phyloP scores from a whole-genome alignment of 2,329 filamentous ascomycete species.

The Exserohilum turcica region DNA sequence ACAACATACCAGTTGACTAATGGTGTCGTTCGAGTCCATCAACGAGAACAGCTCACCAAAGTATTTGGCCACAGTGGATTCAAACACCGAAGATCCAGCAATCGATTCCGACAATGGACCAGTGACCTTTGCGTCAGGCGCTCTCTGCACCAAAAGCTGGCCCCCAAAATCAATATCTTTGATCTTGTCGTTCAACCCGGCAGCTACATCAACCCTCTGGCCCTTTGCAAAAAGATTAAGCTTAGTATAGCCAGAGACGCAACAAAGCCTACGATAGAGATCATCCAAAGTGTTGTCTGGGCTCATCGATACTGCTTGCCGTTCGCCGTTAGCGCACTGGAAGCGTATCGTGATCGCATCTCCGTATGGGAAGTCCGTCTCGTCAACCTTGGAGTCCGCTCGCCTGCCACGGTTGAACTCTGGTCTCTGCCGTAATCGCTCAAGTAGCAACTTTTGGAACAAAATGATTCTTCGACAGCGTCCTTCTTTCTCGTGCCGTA shows the following conservation, averaged over 20 bases:
- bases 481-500: constrained; percentile 24
- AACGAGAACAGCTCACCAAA: constrained; percentile 85
- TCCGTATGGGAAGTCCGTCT: constrained; percentile 62
- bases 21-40: constrained; percentile 70
- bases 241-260: constrained; percentile 75
- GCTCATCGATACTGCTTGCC: constrained; percentile 69
- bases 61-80: constrained; percentile 78
- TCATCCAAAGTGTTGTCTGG: constrained; percentile 72
- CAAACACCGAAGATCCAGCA: constrained; percentile 59
- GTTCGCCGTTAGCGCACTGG: constrained; percentile 64
- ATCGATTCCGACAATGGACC: constrained; percentile 23
- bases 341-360: constrained; percentile 71
- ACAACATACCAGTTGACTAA: constrained; percentile 35
- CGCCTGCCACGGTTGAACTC: constrained; percentile 40
- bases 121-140: constrained; percentile 33
- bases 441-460: constrained; percentile 44
- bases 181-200: constrained; percentile 63
- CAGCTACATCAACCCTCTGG: constrained; percentile 65
- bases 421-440: constrained; percentile 36
- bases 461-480: constrained; percentile 41
- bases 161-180: constrained; percentile 56
- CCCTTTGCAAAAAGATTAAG: constrained; percentile 76
- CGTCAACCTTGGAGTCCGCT: constrained; percentile 45
- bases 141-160: constrained; percentile 40
- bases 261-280: constrained; percentile 68